phyloP scores from a whole-genome alignment of 177 flowering plant genomes.

The Tripterygium wilfordii region DNA sequence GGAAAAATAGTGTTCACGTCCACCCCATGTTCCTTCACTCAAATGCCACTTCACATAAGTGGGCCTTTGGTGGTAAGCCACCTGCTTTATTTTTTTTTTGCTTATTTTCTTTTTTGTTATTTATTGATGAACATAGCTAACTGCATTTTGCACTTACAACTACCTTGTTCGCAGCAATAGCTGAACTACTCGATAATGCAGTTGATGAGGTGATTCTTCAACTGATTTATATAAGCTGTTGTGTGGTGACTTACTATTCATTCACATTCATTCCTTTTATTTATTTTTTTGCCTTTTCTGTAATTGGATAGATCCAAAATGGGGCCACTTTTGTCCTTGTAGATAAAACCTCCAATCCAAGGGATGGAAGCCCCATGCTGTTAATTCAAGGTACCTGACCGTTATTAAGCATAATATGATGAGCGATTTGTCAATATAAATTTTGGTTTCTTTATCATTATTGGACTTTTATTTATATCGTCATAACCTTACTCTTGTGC shows the following conservation, averaged over 20 bases:
- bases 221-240: slow-evolving; percentile 1
- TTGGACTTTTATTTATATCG: no score
- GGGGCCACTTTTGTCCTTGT: slow-evolving; percentile 86
- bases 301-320: slow-evolving; percentile 61
- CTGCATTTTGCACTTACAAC: background rate
- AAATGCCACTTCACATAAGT: slow-evolving; percentile 98
- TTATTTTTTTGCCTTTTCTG: slow-evolving; percentile 12
- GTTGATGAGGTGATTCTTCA: slow-evolving; percentile 80
- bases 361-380: slow-evolving; percentile 72
- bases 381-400: slow-evolving; percentile 63
- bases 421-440: no score
- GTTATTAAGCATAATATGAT: background rate
- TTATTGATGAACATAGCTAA: background rate
- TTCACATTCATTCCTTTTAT: background rate
- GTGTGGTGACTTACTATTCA: background rate
- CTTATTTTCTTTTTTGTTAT: background rate
- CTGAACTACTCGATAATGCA: slow-evolving; percentile 94
- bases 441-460: no score
- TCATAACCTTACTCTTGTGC: background rate
- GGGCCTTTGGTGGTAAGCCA: slow-evolving; percentile 99
- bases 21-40: slow-evolving; percentile 96
- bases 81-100: slow-evolving; percentile 6
- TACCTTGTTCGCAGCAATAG: slow-evolving; percentile 70
- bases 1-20: slow-evolving; percentile 53
- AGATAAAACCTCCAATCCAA: slow-evolving; percentile 70